A percentile compares a stretch with the other conserved stretches of the same genome.
These are phyloP conservation scores for Pezizomycotina sp. DNA, from an alignment of 2,329 filamentous ascomycete genomes.

Conservation along the genomic window DNA sequence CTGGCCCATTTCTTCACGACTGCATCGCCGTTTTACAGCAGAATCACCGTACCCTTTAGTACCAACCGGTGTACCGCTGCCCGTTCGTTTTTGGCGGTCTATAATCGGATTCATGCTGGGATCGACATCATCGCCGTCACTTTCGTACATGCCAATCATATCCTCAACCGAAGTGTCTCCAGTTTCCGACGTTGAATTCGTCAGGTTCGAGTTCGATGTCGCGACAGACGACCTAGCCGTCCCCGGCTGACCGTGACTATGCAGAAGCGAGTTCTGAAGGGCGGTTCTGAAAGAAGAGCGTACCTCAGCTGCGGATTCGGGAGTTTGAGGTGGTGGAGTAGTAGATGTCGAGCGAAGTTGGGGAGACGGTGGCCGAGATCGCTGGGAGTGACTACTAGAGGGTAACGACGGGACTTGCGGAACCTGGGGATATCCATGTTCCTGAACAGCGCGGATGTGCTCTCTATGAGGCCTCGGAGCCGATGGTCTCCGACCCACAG, in stretches of 20 bases:
- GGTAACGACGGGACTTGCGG: slow-evolving; percentile 6
- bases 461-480: slow-evolving; percentile 14
- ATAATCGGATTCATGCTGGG: slow-evolving; percentile 21
- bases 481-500: slow-evolving; percentile 5
- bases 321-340: slow-evolving; percentile 5
- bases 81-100: slow-evolving; percentile 22
- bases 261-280: slow-evolving; percentile 6
- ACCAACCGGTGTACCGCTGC: slow-evolving; percentile 22
- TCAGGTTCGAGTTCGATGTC: slow-evolving; percentile 15
- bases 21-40: too few species aligned
- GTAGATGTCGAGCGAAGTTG: slow-evolving; percentile 10
- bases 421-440: slow-evolving; percentile 6
- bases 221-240: slow-evolving; percentile 13
- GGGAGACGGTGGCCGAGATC: slow-evolving; percentile 8
- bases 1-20: too few species aligned
- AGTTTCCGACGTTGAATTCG: slow-evolving; percentile 13
- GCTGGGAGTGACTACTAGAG: too few species aligned
- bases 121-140: slow-evolving; percentile 24
- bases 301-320: slow-evolving; percentile 9
- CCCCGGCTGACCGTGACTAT: slow-evolving; percentile 4
- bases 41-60: slow-evolving; percentile 21
- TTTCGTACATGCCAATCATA: slow-evolving; percentile 26
- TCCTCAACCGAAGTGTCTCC: slow-evolving; percentile 22
- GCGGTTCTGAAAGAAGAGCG: slow-evolving; percentile 7
- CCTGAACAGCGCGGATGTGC: slow-evolving; percentile 7